These are phyloP conservation scores for Globisporangium nunn DNA, from an alignment of 352 stramenopile genomes.

Conservation along the genomic window DNA sequence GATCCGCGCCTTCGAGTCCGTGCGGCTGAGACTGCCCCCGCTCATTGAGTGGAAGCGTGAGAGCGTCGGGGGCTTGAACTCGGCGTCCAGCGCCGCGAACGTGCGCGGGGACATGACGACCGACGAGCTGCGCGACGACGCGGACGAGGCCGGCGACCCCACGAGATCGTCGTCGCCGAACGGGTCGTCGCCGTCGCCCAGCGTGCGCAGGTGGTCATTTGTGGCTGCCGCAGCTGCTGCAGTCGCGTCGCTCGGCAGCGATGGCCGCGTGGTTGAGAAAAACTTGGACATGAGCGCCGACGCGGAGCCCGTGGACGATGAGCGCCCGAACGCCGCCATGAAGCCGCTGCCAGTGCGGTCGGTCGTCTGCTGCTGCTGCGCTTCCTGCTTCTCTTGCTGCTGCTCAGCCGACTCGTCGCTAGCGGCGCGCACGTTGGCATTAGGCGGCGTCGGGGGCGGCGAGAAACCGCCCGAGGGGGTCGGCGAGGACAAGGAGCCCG, in stretches of 20 bases:
- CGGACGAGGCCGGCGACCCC: constrained; percentile 10
- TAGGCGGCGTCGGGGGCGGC: background rate
- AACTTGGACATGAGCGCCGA: constrained; percentile 15
- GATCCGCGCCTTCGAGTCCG: constrained; percentile 16
- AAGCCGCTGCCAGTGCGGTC: constrained; percentile 3
- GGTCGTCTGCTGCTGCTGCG: background rate
- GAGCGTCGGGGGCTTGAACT: constrained; percentile 17
- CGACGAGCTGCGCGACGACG: constrained; percentile 14
- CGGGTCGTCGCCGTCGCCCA: constrained; percentile 7
- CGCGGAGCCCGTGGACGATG: constrained; percentile 3
- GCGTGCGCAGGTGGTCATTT: constrained; percentile 1
- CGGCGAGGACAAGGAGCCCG: background rate
- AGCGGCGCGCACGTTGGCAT: background rate
- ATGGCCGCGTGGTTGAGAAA: constrained; percentile 14
- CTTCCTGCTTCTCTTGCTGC: background rate
- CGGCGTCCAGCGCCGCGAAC: constrained; percentile 15
- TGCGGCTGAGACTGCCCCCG: constrained; percentile 6
- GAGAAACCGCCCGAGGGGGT: background rate
- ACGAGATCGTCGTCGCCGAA: constrained; percentile 11
- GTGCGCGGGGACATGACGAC: constrained; percentile 16
- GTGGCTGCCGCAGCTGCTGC: background rate
- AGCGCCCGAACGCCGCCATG: constrained; percentile 4
- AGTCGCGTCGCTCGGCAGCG: constrained; percentile 3
- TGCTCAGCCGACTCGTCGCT: background rate
- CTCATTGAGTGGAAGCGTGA: constrained; percentile 11